Base-by-base conservation (phyloP, 148 eudicot genomes). In the Silene latifolia region DNA sequence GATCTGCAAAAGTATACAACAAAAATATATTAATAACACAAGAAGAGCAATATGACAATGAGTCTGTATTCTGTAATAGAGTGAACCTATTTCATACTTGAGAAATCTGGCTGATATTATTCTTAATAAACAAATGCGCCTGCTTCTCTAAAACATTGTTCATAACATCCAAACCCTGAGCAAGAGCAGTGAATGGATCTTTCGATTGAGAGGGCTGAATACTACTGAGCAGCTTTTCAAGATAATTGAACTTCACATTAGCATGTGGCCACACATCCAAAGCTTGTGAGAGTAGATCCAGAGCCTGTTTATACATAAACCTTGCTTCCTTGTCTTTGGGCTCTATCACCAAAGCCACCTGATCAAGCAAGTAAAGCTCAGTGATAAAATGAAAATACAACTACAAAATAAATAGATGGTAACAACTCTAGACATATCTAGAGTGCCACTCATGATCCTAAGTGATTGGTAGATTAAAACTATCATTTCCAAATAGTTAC, bases 201-300 rank as follows among this genome's bases (percentile, higher is more conserved):
- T 92, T 95, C 35, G 98, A 88, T 69, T 94, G 98, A 85, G 98
- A 85, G 51, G 97, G 90, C 46, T 87, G 98, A 63, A 89, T 88
- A 75, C 93, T 90, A 83, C 88, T 89, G 62, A 95, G 94, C 74
- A 95, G 87, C 90, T 95, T 95, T 86, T 95, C 98, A 73, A 95
- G 87, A 77, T 95, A 95, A 82, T 95, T 95, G 74, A 95, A 95
- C 83, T 95, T 95, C 77, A 95, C 98, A 79, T 95, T 95, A 77
- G 98, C 98, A 90, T 85, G 93, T 67, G 98, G 96, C 98, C 98
- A 92, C 83, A 95, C 98, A 82, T 95, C 98, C 85, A 95, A 81
- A 72, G 98, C 98, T 81, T 89, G 96, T 58, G 97, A 95, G 74
- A 95, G 83, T 72, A 92, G 87, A 79, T 92, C 97, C 76, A 95